phyloP scores from a whole-genome alignment of 805 yeast species.

The Ogataea dorogensis region DNA sequence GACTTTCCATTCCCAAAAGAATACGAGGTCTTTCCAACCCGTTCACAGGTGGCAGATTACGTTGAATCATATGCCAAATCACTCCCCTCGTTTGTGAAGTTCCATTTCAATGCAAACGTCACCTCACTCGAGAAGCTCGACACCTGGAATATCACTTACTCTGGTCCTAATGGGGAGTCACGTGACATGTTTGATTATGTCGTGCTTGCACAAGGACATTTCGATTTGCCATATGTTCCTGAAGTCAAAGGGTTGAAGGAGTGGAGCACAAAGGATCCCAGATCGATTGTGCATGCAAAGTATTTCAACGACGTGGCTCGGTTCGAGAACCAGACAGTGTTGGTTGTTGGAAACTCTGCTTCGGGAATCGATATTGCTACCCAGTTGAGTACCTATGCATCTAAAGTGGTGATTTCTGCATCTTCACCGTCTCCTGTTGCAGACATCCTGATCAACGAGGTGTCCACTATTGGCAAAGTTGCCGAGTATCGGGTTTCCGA shows the following conservation, averaged over 20 bases:
- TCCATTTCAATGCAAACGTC: constrained; percentile 38
- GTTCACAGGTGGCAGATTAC: constrained; percentile 62
- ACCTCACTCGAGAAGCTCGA: constrained; percentile 35
- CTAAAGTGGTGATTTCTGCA: constrained; percentile 31
- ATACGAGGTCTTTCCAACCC: constrained; percentile 54
- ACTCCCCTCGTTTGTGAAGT: constrained; percentile 38
- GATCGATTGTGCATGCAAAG: constrained; percentile 43
- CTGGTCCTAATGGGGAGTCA: neutral
- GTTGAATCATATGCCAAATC: constrained; percentile 52
- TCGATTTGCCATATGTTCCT: constrained; percentile 47
- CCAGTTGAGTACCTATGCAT: constrained; percentile 32
- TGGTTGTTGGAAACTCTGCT: constrained; percentile 50
- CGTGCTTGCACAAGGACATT: constrained; percentile 48
- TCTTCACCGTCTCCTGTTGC: constrained; percentile 31
- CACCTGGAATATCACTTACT: constrained; percentile 28
- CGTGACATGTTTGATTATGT: constrained; percentile 34
- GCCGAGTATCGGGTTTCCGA: constrained; percentile 27
- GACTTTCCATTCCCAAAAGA: constrained; percentile 34
- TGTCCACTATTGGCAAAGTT: constrained; percentile 28
- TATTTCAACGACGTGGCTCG: constrained; percentile 36
- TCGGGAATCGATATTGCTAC: constrained; percentile 63
- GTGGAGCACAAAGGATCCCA: constrained; percentile 33
- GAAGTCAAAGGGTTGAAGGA: constrained; percentile 39
- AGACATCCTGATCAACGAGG: constrained; percentile 26
- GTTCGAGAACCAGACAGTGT: constrained; percentile 37